These are phyloP conservation scores for Melastoma candidum DNA, from an alignment of 441 rosid species.

Conservation along the genomic window DNA sequence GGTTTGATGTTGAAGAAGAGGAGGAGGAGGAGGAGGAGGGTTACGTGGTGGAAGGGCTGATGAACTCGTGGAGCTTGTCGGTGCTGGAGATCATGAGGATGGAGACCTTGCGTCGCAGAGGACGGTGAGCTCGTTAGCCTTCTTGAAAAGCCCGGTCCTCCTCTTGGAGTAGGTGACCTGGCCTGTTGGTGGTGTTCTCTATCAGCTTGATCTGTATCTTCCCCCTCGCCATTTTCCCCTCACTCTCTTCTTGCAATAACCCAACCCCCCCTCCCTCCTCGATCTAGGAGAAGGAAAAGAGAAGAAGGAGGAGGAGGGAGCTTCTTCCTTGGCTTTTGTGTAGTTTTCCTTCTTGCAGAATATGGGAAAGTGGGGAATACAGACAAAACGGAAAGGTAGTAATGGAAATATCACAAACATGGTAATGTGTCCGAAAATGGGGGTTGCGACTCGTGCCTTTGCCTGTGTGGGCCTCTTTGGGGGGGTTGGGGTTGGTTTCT, in stretches of 20 bases:
- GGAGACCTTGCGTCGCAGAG: slow-evolving; percentile 53
- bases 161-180: slow-evolving; percentile 58
- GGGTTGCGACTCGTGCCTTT: too few relatives aligned
- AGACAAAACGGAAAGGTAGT: too few relatives aligned
- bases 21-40: background rate
- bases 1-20: background rate
- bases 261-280: too few relatives aligned
- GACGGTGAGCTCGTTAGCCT: slow-evolving; percentile 46
- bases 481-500: too few relatives aligned
- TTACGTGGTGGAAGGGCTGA: slow-evolving; percentile 36
- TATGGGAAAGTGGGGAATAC: too few relatives aligned
- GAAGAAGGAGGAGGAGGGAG: too few relatives aligned
- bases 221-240: slow-evolving; percentile 35
- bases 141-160: slow-evolving; percentile 46
- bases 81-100: slow-evolving; percentile 36
- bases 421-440: too few relatives aligned
- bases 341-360: too few relatives aligned
- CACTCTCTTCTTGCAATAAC: background rate
- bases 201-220: slow-evolving; percentile 55
- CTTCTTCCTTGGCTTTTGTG: too few relatives aligned
- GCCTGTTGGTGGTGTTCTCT: slow-evolving; percentile 46
- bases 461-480: too few relatives aligned
- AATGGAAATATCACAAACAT: too few relatives aligned
- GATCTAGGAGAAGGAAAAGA: too few relatives aligned
- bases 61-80: slow-evolving; percentile 32